Conservation (phyloP, 768 basidiomycete genomes). For the Lentinus tigrinus region DNA sequence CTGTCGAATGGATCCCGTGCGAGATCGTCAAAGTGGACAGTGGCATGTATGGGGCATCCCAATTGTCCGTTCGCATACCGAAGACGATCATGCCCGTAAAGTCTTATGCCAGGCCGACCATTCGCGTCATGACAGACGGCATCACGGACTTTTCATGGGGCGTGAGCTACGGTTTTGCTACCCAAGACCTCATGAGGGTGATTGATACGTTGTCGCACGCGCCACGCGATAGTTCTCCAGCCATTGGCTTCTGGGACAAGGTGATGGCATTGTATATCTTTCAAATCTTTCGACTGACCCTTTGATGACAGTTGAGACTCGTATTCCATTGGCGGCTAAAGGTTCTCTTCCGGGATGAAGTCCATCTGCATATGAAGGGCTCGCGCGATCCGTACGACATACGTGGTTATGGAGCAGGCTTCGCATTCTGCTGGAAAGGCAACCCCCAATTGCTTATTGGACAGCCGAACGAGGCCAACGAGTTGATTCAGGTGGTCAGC, state of each 20-base stretch:
- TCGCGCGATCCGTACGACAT: conserved; percentile 78
- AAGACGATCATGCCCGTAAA: conserved; percentile 97
- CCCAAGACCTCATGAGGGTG: conserved; percentile 82
- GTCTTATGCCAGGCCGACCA: conserved; percentile 75
- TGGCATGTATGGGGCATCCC: conserved; percentile 47
- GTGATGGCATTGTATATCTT: conserved; percentile 34
- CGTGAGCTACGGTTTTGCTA: conserved; percentile 80
- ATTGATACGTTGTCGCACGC: conserved; percentile 79
- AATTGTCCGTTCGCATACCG: conserved; percentile 64
- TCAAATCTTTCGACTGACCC: not conserved
- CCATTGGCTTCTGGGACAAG: conserved; percentile 96
- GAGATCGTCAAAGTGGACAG: conserved; percentile 57
- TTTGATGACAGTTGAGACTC: conserved; percentile 55
- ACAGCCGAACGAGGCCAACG: conserved; percentile 65
- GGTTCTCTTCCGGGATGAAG: conserved; percentile 65
- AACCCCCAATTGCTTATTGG: conserved; percentile 69
- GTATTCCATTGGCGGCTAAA: conserved; percentile 81
- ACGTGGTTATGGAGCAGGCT: conserved; percentile 75
- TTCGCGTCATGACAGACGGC: conserved; percentile 62
- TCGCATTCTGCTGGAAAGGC: conserved; percentile 83
- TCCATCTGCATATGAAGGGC: conserved; percentile 86
- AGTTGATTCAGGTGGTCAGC: conserved; percentile 81
- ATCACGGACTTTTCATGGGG: conserved; percentile 86
- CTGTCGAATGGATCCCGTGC: conserved; percentile 73
- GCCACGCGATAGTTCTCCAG: conserved; percentile 77